phyloP scores from a whole-genome alignment of 2,329 filamentous ascomycete species.

The Penicillium sclerotigenum region DNA sequence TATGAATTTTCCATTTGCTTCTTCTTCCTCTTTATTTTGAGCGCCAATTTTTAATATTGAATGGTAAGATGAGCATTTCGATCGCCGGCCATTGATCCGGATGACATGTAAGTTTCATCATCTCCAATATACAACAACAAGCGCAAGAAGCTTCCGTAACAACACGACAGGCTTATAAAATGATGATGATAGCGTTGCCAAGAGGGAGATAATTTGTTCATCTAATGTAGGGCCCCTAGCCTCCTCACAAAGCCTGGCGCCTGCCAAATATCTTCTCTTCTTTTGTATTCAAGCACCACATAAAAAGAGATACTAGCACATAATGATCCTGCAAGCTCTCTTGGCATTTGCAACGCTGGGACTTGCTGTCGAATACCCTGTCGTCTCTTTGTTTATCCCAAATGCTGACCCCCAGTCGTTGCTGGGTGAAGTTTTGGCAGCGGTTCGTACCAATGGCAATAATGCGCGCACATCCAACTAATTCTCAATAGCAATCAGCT shows the following conservation, averaged over 20 bases:
- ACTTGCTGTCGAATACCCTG: constrained; percentile 18
- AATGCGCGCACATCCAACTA: background rate
- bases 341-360: constrained; percentile 17
- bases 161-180: background rate
- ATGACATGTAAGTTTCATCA: constrained; percentile 1
- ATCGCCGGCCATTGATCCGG: background rate
- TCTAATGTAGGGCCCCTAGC: background rate
- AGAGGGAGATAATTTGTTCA: too few relatives aligned
- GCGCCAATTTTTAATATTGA: background rate
- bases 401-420: constrained; percentile 23
- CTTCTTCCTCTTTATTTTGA: background rate
- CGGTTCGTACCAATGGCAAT: constrained; percentile 13
- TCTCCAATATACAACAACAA: background rate
- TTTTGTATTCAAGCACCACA: background rate
- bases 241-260: background rate
- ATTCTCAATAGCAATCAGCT: constrained; percentile 17
- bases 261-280: background rate
- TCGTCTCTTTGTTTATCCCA: constrained; percentile 28
- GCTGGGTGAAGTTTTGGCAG: constrained; percentile 25
- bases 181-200: background rate
- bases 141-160: background rate
- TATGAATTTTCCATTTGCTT: background rate
- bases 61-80: background rate
- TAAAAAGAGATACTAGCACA: background rate
- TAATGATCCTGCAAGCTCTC: constrained; percentile 17